Base-by-base conservation (phyloP, 192 early-diverging fungal genomes). In the Backusella macrospora region DNA sequence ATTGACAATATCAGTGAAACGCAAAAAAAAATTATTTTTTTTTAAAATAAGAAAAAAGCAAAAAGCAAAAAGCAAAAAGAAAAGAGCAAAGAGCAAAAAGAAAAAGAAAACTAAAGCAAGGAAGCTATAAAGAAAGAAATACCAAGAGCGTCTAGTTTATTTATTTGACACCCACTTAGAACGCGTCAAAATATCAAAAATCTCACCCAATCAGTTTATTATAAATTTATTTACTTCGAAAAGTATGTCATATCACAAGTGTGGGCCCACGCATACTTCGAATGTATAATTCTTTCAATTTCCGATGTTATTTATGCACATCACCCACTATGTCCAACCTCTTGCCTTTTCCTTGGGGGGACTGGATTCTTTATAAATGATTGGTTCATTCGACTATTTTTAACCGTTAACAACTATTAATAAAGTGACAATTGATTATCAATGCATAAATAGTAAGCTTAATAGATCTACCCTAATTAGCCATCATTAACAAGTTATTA, bases 151-250 rank as follows among this genome's bases (percentile, higher is more conserved):
- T 18, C 2, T 34, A 43, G 12, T 55, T 3, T 55, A 21, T 8
- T 59, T 26, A 23, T 59, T 59, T 59, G 52, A 59, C 52, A 59
- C 52, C 10, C 52, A 59, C 52, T 59, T 23, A 59, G 5, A 59
- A 59, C 52, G 52, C 52, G 52, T 59, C 52, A 59, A 59, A 59
- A 23, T 26, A 34, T 23, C 21, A 59, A 3, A 26, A 59, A 10
- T 10, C 26, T 21, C 52, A 52, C 21, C 49, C 49, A 52, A 52
- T 52, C 49, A 52, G 9, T 18, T 21, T 52, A 23, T 48, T 48
- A 34, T 34, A 48, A 16, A 49, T 49, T 49, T 14, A 18, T 23
- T 10, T 59, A 4, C 21, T 59, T 14, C 10, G 18, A 59, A 59
- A 59, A 26, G 52, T 14, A 26, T 59, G 18, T 5, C 42, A 43